A percentile compares a stretch with the other conserved stretches of the same genome.
These are phyloP conservation scores for Purpureocillium lavendulum DNA, from an alignment of 2,329 filamentous ascomycete species.

Conservation along the genomic window DNA sequence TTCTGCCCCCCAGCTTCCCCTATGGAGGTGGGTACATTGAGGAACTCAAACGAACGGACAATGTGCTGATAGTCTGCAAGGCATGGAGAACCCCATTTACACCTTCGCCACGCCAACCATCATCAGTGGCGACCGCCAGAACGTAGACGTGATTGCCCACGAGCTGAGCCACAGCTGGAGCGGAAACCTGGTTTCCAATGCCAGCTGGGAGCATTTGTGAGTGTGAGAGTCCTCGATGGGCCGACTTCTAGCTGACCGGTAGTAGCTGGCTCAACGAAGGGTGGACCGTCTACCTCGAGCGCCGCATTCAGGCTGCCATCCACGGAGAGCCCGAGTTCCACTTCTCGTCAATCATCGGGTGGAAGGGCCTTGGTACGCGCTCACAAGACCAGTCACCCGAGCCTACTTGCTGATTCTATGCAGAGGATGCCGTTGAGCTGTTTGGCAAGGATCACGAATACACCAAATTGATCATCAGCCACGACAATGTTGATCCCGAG, in stretches of 20 bases:
- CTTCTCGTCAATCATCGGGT: slow-evolving; percentile 93
- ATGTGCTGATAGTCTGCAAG: slow-evolving; percentile 20
- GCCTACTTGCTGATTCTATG: background rate
- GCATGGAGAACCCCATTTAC: slow-evolving; percentile 88
- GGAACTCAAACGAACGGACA: too few relatives aligned
- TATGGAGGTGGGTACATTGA: slow-evolving; percentile 56
- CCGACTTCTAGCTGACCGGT: background rate
- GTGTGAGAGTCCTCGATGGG: slow-evolving; percentile 14
- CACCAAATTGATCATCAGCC: slow-evolving; percentile 80
- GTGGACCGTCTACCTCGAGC: slow-evolving; percentile 93
- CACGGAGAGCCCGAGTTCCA: slow-evolving; percentile 82
- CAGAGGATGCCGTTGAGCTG: slow-evolving; percentile 67
- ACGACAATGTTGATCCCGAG: slow-evolving; percentile 88
- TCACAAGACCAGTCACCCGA: background rate
- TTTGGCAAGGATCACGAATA: slow-evolving; percentile 84
- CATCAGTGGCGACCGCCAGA: slow-evolving; percentile 83
- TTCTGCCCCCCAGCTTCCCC: slow-evolving; percentile 83
- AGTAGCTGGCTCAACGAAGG: slow-evolving; percentile 63
- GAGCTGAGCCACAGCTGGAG: slow-evolving; percentile 75
- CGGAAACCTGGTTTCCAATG: slow-evolving; percentile 73
- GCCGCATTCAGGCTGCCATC: slow-evolving; percentile 66
- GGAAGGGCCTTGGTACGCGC: slow-evolving; percentile 65
- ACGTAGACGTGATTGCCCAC: slow-evolving; percentile 93
- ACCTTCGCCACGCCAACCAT: slow-evolving; percentile 94
- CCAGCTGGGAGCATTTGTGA: slow-evolving; percentile 74